phyloP scores from a whole-genome alignment of 495 filamentous ascomycete genomes.

The Neurospora terricola region DNA sequence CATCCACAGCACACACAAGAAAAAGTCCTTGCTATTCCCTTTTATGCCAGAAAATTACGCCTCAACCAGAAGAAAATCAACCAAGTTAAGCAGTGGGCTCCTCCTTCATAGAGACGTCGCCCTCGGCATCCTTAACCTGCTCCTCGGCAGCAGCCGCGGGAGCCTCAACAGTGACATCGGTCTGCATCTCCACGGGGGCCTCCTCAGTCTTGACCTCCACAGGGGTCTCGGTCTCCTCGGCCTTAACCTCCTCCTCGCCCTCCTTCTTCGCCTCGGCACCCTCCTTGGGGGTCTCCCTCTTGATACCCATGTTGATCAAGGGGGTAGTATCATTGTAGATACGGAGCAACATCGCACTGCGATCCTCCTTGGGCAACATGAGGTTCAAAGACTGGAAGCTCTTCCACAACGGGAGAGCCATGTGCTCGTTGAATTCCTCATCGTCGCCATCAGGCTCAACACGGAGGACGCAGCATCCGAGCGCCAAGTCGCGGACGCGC shows the following conservation, averaged over 20 bases:
- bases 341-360: conserved; percentile 81
- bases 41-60: background rate
- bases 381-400: conserved; percentile 79
- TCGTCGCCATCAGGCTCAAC: conserved; percentile 61
- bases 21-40: background rate
- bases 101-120: background rate
- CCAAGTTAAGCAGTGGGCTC: background rate
- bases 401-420: conserved; percentile 88
- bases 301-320: conserved; percentile 48
- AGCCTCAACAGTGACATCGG: background rate
- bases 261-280: conserved; percentile 6
- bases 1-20: background rate
- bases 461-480: conserved; percentile 86
- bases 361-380: conserved; percentile 95
- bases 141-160: background rate
- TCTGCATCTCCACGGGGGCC: background rate
- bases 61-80: background rate
- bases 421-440: conserved; percentile 65
- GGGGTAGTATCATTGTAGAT: conserved; percentile 79
- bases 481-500: conserved; percentile 63
- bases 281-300: conserved; percentile 28
- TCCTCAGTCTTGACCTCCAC: conserved; percentile 7
- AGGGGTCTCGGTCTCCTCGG: conserved; percentile 3
- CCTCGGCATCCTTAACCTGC: background rate
- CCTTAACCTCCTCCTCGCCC: conserved; percentile 12